phyloP scores from a whole-genome alignment of 192 early-diverging fungal genomes.

The Coemansia furcata region DNA sequence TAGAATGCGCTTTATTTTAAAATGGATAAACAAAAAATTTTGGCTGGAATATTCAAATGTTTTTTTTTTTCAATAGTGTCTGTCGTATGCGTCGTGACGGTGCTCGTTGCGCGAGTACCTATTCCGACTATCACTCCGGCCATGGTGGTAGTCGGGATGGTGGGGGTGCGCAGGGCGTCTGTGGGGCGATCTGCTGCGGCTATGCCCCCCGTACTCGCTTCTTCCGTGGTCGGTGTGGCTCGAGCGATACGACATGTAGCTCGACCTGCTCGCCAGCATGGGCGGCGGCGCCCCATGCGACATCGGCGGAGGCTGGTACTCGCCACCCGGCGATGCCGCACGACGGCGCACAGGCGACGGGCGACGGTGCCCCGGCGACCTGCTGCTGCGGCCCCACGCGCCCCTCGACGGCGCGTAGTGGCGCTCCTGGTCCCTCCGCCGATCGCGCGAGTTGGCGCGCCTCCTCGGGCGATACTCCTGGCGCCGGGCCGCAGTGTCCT shows the following conservation, averaged over 20 bases:
- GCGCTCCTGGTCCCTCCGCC: constrained; percentile 27
- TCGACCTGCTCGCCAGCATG: background rate
- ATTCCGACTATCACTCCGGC: background rate
- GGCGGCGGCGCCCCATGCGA: background rate
- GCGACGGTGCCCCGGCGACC: constrained; percentile 12
- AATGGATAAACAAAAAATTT: background rate
- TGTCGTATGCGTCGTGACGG: background rate
- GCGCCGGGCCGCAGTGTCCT: constrained; percentile 16
- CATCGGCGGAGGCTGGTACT: background rate
- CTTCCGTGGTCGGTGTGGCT: constrained; percentile 1
- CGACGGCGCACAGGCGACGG: constrained; percentile 4
- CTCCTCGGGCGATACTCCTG: constrained; percentile 19
- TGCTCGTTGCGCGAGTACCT: constrained; percentile 5
- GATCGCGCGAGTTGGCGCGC: constrained; percentile 37
- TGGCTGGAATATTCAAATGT: background rate
- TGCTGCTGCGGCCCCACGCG: constrained; percentile 39
- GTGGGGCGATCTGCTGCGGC: constrained; percentile 12
- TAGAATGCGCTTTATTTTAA: background rate
- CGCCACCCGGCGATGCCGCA: background rate
- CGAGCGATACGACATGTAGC: constrained; percentile 10
- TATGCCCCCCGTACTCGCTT: constrained; percentile 6
- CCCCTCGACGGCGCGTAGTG: constrained; percentile 14
- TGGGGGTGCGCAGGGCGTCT: constrained; percentile 1
- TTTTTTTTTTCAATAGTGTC: background rate
- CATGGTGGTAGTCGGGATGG: constrained; percentile 6